phyloP scores from a whole-genome alignment of 2,329 filamentous ascomycete genomes.

The Ascochyta koolunga region DNA sequence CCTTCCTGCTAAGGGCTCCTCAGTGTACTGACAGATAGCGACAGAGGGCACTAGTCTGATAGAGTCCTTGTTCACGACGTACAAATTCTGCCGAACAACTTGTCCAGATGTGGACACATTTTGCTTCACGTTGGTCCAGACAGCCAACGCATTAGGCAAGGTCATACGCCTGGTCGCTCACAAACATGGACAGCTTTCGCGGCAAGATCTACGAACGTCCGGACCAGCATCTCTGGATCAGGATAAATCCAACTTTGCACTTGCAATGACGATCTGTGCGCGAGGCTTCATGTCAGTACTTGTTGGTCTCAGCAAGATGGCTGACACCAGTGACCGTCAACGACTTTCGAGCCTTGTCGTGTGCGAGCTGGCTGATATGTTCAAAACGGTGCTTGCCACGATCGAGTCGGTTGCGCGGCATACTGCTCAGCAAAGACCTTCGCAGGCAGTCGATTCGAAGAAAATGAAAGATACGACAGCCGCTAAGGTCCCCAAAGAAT shows the following conservation, averaged over 20 bases:
- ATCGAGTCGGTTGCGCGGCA: constrained; percentile 37
- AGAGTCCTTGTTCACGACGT: constrained; percentile 37
- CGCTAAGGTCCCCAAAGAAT: constrained; percentile 25
- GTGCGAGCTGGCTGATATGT: constrained; percentile 47
- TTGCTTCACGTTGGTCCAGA: constrained; percentile 33
- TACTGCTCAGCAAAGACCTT: constrained; percentile 17
- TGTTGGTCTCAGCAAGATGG: constrained; percentile 35
- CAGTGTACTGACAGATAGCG: constrained; percentile 9
- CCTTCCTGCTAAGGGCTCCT: not conserved
- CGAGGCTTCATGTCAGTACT: constrained; percentile 42
- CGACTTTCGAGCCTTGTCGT: constrained; percentile 32
- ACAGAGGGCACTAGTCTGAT: constrained; percentile 31
- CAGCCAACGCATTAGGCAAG: constrained; percentile 30
- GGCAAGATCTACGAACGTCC: constrained; percentile 10
- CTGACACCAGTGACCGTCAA: constrained; percentile 14
- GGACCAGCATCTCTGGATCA: constrained; percentile 25
- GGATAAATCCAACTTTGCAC: constrained; percentile 34
- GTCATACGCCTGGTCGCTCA: constrained; percentile 31
- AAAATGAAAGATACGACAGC: constrained; percentile 16
- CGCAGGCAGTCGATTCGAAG: constrained; percentile 3
- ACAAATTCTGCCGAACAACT: constrained; percentile 34
- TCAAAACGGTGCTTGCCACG: constrained; percentile 41
- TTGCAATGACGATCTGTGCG: constrained; percentile 35
- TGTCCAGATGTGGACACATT: constrained; percentile 24
- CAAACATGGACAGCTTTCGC: constrained; percentile 26